These are phyloP conservation scores for Ichthyophthirius multifiliis DNA, from an alignment of 169 alveolate genomes.

Conservation along the genomic window DNA sequence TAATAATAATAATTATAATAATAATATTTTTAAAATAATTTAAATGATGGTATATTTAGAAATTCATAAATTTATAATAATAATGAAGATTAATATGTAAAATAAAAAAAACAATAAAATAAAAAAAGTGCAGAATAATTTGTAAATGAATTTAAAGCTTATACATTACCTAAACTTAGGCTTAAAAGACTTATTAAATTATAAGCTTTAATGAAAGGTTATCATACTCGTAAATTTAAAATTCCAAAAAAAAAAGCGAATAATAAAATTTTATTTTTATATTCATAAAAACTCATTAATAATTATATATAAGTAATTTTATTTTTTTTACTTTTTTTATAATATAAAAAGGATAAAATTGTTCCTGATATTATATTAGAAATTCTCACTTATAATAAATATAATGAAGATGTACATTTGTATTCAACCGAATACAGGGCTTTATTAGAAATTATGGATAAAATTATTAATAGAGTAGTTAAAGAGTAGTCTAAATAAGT, in stretches of 20 bases:
- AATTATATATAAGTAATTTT: constrained; percentile 11
- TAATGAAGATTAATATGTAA: too few relatives aligned
- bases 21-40: too few relatives aligned
- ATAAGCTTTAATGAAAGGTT: constrained; percentile 39
- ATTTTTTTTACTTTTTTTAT: background rate
- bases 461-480: constrained; percentile 25
- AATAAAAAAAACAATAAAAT: too few relatives aligned
- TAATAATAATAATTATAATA: too few relatives aligned
- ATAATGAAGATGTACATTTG: constrained; percentile 35
- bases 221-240: constrained; percentile 28
- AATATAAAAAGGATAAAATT: constrained; percentile 27
- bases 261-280: background rate
- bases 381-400: constrained; percentile 34
- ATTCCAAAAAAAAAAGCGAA: constrained; percentile 28
- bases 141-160: constrained; percentile 44
- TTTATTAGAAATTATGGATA: constrained; percentile 24
- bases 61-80: too few relatives aligned
- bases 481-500: constrained; percentile 21
- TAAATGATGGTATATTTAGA: too few relatives aligned
- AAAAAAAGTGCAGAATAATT: constrained; percentile 33
- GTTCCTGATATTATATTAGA: constrained; percentile 37
- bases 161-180: constrained; percentile 32
- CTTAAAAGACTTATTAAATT: constrained; percentile 30
- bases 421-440: constrained; percentile 26
- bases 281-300: background rate